Conservation (phyloP, 441 rosid genomes). For the Pelargonium myrrhifolium region DNA sequence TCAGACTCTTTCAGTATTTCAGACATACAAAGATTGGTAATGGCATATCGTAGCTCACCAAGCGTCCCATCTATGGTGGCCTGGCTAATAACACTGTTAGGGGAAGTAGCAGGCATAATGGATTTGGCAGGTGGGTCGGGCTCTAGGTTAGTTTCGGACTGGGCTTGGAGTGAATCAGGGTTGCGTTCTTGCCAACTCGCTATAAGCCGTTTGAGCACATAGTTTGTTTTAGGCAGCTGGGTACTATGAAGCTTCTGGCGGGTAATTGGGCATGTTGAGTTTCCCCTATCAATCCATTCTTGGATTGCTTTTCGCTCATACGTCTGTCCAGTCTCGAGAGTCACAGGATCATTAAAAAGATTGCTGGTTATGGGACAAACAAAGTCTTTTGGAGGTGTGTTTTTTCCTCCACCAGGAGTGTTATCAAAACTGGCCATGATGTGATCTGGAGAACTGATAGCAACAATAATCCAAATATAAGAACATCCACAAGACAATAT, state of each 20-base stretch:
- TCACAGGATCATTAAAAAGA: constrained; percentile 58
- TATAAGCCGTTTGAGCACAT: constrained; percentile 63
- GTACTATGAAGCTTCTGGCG: constrained; percentile 49
- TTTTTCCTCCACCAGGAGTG: constrained; percentile 36
- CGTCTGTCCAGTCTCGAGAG: constrained; percentile 80
- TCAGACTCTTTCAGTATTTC: constrained; percentile 59
- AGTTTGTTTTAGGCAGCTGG: constrained; percentile 58
- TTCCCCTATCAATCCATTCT: constrained; percentile 69
- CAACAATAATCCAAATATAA: constrained; percentile 26
- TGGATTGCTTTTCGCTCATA: constrained; percentile 62
- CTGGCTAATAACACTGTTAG: constrained; percentile 44
- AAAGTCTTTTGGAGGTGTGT: constrained; percentile 59
- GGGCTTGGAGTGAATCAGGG: constrained; percentile 24
- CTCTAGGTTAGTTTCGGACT: constrained; percentile 17
- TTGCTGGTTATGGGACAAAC: constrained; percentile 69
- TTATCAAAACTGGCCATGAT: constrained; percentile 42
- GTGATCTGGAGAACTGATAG: constrained; percentile 28
- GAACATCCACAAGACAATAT: constrained; percentile 17
- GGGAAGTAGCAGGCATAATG: constrained; percentile 36
- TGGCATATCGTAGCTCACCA: constrained; percentile 42
- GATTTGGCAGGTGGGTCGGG: constrained; percentile 25
- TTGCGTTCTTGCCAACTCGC: constrained; percentile 55
- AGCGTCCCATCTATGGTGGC: constrained; percentile 40
- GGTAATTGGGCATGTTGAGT: constrained; percentile 65
- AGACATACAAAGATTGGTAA: constrained; percentile 51